Evolutionary conservation across 345 rosid genomes (phyloP).

Genomic region (Salix suchowensis): DNA sequence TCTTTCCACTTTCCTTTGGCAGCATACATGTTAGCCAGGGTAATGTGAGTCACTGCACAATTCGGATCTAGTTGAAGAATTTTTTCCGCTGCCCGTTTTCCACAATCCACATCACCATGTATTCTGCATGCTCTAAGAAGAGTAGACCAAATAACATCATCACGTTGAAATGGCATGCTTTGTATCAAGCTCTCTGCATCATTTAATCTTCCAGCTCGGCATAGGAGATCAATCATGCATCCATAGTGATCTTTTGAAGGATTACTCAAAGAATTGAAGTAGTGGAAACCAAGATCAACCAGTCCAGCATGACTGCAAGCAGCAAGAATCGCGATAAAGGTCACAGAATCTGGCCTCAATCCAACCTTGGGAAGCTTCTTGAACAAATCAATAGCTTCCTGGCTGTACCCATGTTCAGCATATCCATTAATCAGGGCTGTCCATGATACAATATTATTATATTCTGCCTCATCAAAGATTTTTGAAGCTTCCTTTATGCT

Average conservation of each 20-base stretch:
- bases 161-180: slow-evolving; percentile 59
- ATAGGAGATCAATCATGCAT: slow-evolving; percentile 85
- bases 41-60: slow-evolving; percentile 69
- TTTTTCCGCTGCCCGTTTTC: slow-evolving; percentile 53
- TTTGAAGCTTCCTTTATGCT: slow-evolving; percentile 61
- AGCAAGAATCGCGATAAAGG: slow-evolving; percentile 74
- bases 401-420: slow-evolving; percentile 81
- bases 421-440: slow-evolving; percentile 88
- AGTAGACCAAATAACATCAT: slow-evolving; percentile 82
- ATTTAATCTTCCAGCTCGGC: slow-evolving; percentile 61
- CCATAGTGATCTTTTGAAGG: slow-evolving; percentile 88
- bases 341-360: slow-evolving; percentile 66
- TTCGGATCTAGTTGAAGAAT: slow-evolving; percentile 65
- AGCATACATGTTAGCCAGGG: slow-evolving; percentile 71
- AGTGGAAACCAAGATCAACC: slow-evolving; percentile 67
- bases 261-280: slow-evolving; percentile 59
- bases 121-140: slow-evolving; percentile 65
- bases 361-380: slow-evolving; percentile 51
- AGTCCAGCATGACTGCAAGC: slow-evolving; percentile 84
- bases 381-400: slow-evolving; percentile 67
- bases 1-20: slow-evolving; percentile 72
- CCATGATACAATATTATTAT: slow-evolving; percentile 57
- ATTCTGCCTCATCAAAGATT: slow-evolving; percentile 51
- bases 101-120: slow-evolving; percentile 64
- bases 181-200: slow-evolving; percentile 75